Evolutionary conservation across 306 rosid species (phyloP), one percentile per base, ranked within the genome.

Genomic region (Vigna reflexopilosa): DNA sequence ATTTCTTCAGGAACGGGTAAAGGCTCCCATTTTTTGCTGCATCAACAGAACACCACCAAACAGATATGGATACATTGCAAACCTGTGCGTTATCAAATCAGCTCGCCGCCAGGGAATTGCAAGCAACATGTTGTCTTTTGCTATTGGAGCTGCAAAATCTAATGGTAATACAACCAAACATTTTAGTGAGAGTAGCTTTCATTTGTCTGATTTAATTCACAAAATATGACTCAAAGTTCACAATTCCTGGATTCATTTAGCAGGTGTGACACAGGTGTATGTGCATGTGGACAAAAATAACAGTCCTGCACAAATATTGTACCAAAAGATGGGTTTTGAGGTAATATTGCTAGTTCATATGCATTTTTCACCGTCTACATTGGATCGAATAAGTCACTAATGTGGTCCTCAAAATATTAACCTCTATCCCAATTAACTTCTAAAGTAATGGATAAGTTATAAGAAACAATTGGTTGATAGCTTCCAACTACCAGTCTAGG

Each of bases 41-140:
- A 76, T 84, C 72, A 87, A 76, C 83, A 87, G 86, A 83, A 77
- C 87, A 22, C 75, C 81, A 6, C 81, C 81, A 54, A 88, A 75
- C 75, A 92, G 81, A 85, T 94, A 94, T 74, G 96, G 88, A 24
- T 94, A 94, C 69, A 83, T 94, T 71, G 86, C 93, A n/a, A 94
- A 94, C 87, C 69, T 94, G 32, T 94, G 97, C 12, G 96, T 94
- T 34, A 67, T 86, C 56, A 94, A 92, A 80, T 64, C 90, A 42
- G 89, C 92, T 64, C 93, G 98, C 7, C 91, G 94, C 40, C 90
- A 83, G 86, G 94, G 98, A 52, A 85, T 94, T 73, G 98, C 93
- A 26, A 89, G 84, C 47, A 94, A 87, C 76, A 92, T 90, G 97
- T 69, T 94, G 86, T 77, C 79, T 77, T 94, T 94, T 88, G 98